phyloP scores from a whole-genome alignment of 202 grass and related monocot species.

The Cymbopogon flexuosus region DNA sequence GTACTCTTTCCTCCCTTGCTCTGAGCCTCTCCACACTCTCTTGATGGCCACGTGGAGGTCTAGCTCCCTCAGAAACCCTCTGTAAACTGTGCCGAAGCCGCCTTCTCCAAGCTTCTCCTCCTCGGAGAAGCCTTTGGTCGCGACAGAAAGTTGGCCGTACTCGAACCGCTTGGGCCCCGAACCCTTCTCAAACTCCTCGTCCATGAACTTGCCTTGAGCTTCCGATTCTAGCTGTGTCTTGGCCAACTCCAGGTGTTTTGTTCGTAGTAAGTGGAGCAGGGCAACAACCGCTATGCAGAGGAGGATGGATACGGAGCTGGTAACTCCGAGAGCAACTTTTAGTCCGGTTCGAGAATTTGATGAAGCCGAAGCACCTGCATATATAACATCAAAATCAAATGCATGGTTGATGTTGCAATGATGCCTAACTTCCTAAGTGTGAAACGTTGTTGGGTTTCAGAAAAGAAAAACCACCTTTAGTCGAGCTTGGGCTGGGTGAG shows the following conservation, averaged over 20 bases:
- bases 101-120: conserved; percentile 49
- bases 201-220: not conserved
- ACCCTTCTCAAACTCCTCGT: conserved; percentile 35
- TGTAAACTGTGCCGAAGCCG: conserved; percentile 43
- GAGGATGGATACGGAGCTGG: not conserved
- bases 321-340: not conserved
- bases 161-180: conserved; percentile 34
- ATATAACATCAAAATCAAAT: too few species aligned
- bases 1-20: conserved; percentile 31
- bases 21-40: conserved; percentile 27
- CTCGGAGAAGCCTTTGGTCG: conserved; percentile 31
- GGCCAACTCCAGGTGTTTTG: not conserved
- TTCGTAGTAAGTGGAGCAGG: not conserved
- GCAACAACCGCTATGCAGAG: not conserved
- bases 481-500: not conserved
- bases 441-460: too few species aligned
- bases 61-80: conserved; percentile 24
- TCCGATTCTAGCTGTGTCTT: not conserved
- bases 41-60: conserved; percentile 36
- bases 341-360: not conserved
- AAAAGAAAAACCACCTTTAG: too few species aligned
- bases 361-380: not conserved
- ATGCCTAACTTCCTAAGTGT: too few species aligned
- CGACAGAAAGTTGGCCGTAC: conserved; percentile 22
- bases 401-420: too few species aligned